Base-by-base conservation (phyloP, 148 eudicot genomes). In the Chenopodium suecicum region DNA sequence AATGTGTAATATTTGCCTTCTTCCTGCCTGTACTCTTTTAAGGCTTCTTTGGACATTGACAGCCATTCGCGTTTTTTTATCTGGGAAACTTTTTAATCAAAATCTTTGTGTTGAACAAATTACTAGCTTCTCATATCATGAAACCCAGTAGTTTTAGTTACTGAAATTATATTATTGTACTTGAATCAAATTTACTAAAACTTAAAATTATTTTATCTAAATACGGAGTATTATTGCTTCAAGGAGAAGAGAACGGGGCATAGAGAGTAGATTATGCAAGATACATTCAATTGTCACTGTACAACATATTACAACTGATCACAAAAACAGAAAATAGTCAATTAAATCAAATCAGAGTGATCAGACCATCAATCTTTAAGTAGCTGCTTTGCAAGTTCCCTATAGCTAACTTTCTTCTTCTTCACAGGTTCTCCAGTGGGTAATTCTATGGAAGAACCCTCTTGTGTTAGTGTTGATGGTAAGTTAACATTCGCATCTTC, bases 391-490 rank as follows among this genome's bases (percentile, higher is more conserved):
- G 90, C 97, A 56, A 90, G 75, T 32, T 94, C 98, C 83, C 74
- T 91, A 75, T 89, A 91, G 87, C 94, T 94, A 44, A 95, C 93
- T 86, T 86, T 94, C 92, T 87, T 91, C 86, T 91, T 93, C 85
- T 92, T 90, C 68, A 70, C 87, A 9, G 92, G 86, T 75, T 77
- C 86, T 56, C 72, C 84, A 58, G 50, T 76, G 4, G 83, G 7
- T 25, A 41, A 82, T 76, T 69, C 89, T 52, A 41, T 31, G 62
- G 84, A 74, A 27, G 76, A 58, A 46, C 69, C 84, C 14, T 69
- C 82, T 62, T 73, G 68, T 13, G 80, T 9, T 62, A 67, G 72
- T 44, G 52, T 69, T 27, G 77, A 6, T 1, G 74, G 48, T 7
- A 81, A 56, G 29, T 78, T 81, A 22, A 83, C 81, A 29, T 47